Percentiles rank a stretch among this genome's conserved stretches.
These are phyloP conservation scores for Talaromyces albobiverticillius DNA, from an alignment of 2,329 filamentous ascomycete species.

Conservation along the genomic window DNA sequence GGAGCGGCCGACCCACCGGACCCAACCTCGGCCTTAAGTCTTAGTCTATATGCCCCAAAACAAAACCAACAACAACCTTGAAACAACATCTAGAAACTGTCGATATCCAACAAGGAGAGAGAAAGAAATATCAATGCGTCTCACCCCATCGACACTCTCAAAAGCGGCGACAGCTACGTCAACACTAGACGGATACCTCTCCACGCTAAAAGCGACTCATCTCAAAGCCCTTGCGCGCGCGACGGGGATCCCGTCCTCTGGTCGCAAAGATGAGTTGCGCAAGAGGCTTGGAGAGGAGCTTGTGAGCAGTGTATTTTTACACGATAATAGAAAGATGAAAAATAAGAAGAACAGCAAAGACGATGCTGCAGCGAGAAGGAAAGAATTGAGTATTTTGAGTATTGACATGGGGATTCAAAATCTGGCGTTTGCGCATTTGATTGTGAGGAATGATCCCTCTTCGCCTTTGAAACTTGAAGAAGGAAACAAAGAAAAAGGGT, in stretches of 20 bases:
- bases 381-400: slow-evolving; percentile 59
- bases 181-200: slow-evolving; percentile 22
- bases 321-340: slow-evolving; percentile 2
- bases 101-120: too few species aligned
- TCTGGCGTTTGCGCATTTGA: slow-evolving; percentile 68
- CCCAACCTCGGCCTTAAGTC: too few species aligned
- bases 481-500: slow-evolving; percentile 4
- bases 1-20: background rate
- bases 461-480: too few species aligned
- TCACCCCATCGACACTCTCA: background rate
- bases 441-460: slow-evolving; percentile 34
- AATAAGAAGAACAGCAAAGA: background rate
- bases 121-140: slow-evolving; percentile 6
- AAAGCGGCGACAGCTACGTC: background rate
- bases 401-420: slow-evolving; percentile 85
- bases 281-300: slow-evolving; percentile 44
- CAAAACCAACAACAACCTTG: background rate
- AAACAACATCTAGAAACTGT: too few species aligned
- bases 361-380: background rate
- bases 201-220: slow-evolving; percentile 49
- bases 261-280: slow-evolving; percentile 57
- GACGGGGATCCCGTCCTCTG: slow-evolving; percentile 59
- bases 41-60: too few species aligned
- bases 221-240: slow-evolving; percentile 59
- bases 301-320: slow-evolving; percentile 15